Evolutionary conservation across 1,284 basidiomycete genomes (phyloP).

Genomic region (Bjerkandera adusta): DNA sequence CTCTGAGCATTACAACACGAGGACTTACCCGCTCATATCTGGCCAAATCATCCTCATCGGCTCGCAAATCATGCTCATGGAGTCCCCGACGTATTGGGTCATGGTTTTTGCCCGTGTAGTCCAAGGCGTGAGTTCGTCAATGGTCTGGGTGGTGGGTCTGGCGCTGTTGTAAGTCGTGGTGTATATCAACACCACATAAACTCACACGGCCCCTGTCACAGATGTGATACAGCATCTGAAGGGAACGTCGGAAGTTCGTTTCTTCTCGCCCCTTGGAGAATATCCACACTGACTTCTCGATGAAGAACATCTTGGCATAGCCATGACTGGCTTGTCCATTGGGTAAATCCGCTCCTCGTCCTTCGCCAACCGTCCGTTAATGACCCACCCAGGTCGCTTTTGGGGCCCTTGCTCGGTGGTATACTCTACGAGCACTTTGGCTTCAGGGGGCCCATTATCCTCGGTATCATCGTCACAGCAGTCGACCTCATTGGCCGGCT

Average conservation of each 20-base stretch:
- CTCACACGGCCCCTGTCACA: conserved; percentile 24
- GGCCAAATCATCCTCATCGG: conserved; percentile 58
- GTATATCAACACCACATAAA: background rate
- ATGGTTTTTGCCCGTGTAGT: conserved; percentile 72
- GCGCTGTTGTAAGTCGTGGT: conserved; percentile 56
- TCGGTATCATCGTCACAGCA: conserved; percentile 56
- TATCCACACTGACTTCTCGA: background rate
- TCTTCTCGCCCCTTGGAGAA: background rate
- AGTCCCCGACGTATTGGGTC: conserved; percentile 64
- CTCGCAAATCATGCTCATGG: conserved; percentile 74
- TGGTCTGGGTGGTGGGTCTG: conserved; percentile 76
- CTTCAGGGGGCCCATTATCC: conserved; percentile 74
- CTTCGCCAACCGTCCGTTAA: background rate
- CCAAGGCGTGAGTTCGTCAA: conserved; percentile 72
- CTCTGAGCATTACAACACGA: conserved; percentile 57
- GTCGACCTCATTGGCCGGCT: conserved; percentile 64
- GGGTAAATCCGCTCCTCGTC: conserved; percentile 41
- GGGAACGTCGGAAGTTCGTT: conserved; percentile 56
- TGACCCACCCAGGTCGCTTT: conserved; percentile 36
- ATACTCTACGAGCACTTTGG: conserved; percentile 65
- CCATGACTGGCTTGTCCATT: conserved; percentile 66
- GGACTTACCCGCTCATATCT: conserved; percentile 57
- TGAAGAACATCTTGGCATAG: conserved; percentile 69
- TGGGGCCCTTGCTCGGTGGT: conserved; percentile 72
- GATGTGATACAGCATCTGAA: conserved; percentile 69